Conservation (phyloP, 1,139 yeast species). For the Geotrichum reessii region DNA sequence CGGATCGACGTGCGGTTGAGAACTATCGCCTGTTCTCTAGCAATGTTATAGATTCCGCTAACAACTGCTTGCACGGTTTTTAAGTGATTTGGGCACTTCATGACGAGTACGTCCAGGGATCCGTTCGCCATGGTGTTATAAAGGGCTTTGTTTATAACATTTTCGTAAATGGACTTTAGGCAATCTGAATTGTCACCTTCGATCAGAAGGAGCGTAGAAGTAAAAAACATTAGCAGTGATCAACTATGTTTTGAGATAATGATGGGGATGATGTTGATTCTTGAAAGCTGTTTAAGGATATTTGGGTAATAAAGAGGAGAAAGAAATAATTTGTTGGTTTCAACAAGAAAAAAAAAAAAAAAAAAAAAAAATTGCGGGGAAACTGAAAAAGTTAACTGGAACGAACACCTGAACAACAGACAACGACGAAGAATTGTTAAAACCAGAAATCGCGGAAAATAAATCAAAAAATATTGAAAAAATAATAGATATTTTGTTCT, state of each 20-base stretch:
- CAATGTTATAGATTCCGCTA: slow-evolving; percentile 30
- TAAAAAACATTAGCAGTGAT: slow-evolving; percentile 26
- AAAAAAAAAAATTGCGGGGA: neutral
- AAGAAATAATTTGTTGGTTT: neutral
- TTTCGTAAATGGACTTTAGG: slow-evolving; percentile 23
- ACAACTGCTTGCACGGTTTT: slow-evolving; percentile 31
- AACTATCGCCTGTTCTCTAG: slow-evolving; percentile 24
- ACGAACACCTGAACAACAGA: neutral
- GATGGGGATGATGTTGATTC: too few species aligned
- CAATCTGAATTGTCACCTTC: slow-evolving; percentile 24
- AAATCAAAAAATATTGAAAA: too few species aligned
- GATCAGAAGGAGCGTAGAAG: slow-evolving; percentile 27
- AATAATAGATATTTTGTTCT: too few species aligned
- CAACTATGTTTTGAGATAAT: too few species aligned
- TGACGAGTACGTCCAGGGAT: slow-evolving; percentile 33
- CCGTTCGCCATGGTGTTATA: slow-evolving; percentile 32
- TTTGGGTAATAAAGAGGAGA: neutral
- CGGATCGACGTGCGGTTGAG: slow-evolving; percentile 27
- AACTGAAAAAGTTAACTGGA: neutral
- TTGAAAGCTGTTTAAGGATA: neutral
- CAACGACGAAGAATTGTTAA: too few species aligned
- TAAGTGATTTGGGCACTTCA: slow-evolving; percentile 29
- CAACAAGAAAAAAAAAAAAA: neutral
- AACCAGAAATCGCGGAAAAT: too few species aligned
- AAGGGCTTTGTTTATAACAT: slow-evolving; percentile 29